Conservation (phyloP, 2,329 filamentous ascomycete genomes). For the Cordyceps fumosorosea region DNA sequence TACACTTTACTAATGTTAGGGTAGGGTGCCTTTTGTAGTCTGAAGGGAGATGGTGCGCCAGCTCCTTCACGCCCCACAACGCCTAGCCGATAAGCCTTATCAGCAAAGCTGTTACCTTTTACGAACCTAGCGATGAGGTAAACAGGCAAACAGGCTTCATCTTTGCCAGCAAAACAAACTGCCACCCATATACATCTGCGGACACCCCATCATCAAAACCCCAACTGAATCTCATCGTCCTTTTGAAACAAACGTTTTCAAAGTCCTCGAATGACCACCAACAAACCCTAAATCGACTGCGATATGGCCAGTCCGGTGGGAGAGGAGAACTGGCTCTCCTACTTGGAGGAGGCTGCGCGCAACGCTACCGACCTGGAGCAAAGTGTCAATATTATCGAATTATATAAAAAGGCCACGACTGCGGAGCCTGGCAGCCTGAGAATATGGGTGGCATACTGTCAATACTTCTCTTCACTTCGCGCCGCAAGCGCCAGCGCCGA, state of each 20-base stretch:
- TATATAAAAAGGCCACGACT: constrained; percentile 61
- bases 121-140: too few relatives aligned
- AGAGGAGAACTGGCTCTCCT: constrained; percentile 71
- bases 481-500: constrained; percentile 48
- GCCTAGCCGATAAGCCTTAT: too few relatives aligned
- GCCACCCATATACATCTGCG: too few relatives aligned
- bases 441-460: constrained; percentile 71
- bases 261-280: not conserved
- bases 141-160: too few relatives aligned
- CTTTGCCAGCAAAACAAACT: too few relatives aligned
- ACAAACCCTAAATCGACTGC: constrained; percentile 12
- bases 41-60: too few relatives aligned
- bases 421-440: constrained; percentile 68
- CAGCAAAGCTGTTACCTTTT: too few relatives aligned
- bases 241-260: not conserved
- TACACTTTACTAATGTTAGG: too few relatives aligned
- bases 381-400: constrained; percentile 63
- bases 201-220: not conserved
- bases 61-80: too few relatives aligned
- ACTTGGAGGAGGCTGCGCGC: constrained; percentile 64
- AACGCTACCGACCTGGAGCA: constrained; percentile 56
- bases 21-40: too few relatives aligned
- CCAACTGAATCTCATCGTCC: not conserved
- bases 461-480: constrained; percentile 70
- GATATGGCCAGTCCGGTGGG: constrained; percentile 56